Evolutionary conservation across 257 asterid species (phyloP).

Genomic region (Salvia splendens): DNA sequence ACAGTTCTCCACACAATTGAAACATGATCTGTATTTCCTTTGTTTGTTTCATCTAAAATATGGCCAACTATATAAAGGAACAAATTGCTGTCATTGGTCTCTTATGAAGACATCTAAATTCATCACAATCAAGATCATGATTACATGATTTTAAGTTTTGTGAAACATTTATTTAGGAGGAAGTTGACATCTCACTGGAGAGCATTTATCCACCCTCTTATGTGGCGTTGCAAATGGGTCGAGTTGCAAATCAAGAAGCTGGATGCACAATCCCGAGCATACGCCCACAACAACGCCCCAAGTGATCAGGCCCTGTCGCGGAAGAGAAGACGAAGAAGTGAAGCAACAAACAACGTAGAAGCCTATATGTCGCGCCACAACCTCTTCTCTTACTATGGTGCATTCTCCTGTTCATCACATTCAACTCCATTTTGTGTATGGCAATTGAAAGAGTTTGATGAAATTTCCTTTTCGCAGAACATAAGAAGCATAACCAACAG

Average conservation of each 20-base stretch:
- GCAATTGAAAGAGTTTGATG: slow-evolving; percentile 11
- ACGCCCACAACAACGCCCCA: slow-evolving; percentile 43
- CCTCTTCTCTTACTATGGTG: slow-evolving; percentile 62
- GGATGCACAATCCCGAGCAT: slow-evolving; percentile 42
- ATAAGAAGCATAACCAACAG: slow-evolving; percentile 27
- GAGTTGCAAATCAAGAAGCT: slow-evolving; percentile 70
- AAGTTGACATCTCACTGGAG: slow-evolving; percentile 74
- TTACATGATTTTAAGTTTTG: too few species aligned
- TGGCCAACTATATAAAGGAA: too few species aligned
- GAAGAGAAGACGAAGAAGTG: slow-evolving; percentile 54
- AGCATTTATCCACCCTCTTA: slow-evolving; percentile 53
- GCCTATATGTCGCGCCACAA: slow-evolving; percentile 57
- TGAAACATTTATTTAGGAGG: slow-evolving; percentile 44
- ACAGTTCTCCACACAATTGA: too few species aligned
- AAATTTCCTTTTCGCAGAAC: slow-evolving; percentile 39
- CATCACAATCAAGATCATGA: too few species aligned
- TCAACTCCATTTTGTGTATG: slow-evolving; percentile 10
- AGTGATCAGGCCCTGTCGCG: slow-evolving; percentile 40
- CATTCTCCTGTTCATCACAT: not conserved
- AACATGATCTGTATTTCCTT: too few species aligned
- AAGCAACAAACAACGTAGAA: slow-evolving; percentile 40
- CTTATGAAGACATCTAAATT: too few species aligned
- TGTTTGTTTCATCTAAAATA: too few species aligned
- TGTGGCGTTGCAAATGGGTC: slow-evolving; percentile 88
- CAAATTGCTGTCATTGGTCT: too few species aligned